Base-by-base conservation (phyloP, 176 grass and related monocot genomes). In the Oryza rufipogon region DNA sequence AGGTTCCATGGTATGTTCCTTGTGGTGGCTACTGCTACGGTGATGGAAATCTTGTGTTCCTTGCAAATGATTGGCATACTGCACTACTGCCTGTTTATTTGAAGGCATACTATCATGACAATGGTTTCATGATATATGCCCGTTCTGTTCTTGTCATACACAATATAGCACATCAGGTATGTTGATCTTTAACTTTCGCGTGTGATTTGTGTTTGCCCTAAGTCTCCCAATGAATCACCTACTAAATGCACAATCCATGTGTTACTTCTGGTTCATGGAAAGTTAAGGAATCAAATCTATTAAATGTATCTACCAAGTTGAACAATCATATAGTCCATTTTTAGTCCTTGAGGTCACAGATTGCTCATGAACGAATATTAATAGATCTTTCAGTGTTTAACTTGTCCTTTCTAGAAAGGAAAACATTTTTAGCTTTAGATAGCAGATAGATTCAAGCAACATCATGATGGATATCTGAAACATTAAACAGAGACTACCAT, bases 11-110 rank as follows among this genome's bases (percentile, higher is more conserved):
- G 93, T 77, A 93, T 11, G 93, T 95, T 81, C 96, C 96, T 84
- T 98, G 93, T 87, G 93, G 96, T 90, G 91, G 96, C 56, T 81
- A 66, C 71, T 93, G 87, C 83, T 98, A 98, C 33, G 96, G 93
- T 73, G 96, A 98, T 83, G 96, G 89, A 73, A 98, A 95, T 80
- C 89, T 98, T 46, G 89, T 98, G 28, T 98, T 98, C 79, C 76
- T 98, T 69, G 96, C 96, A 58, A 98, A 98, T 80, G 96, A 98
- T 89, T 98, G 96, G 96, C 93, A 95, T 81, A 94, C 91, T 34
- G 74, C 93, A 67, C 80, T 98, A 2, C 83, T 98, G 13, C 89
- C 96, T 61, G 91, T 95, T 87, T 98, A 98, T 94, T 86, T 98
- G 77, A 98, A 95, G 80, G 89, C 93, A 78, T 95, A 93, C 81